Base-by-base conservation (phyloP, 352 stramenopile species). In the Globisporangium alternatum region DNA sequence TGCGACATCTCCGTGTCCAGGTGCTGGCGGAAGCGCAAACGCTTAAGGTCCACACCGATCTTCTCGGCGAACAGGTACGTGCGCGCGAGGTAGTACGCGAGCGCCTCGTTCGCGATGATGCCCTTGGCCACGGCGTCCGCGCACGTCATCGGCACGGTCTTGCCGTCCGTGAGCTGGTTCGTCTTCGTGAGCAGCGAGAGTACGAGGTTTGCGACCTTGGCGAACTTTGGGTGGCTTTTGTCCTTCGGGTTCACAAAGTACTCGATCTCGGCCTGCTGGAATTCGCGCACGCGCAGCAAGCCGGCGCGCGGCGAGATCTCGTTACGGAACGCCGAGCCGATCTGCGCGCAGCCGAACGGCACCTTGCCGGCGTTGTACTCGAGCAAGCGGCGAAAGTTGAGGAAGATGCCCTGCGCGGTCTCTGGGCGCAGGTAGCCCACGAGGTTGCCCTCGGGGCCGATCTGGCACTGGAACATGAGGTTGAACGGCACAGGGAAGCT, bases 201-300 rank as follows among this genome's bases (percentile, higher is more conserved):
- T 65, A 89, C 70, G 58, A 97, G 88, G 60, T 91, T 74, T 7
- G 83, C 83, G 9, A 99, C 86, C 9, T 74, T 77, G 30, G 71
- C 64, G 73, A 99, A 99, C 68, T 98, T 99, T 19, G 94, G 81
- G 81, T 99, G 97, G n/a, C 83, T 81, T 83, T 99, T 99, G 71
- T 99, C 93, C 65, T 98, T 96, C 0, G 98, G 98, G 76, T 99
- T 97, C 37, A 99, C 96, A 82, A 99, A 99, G 68, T 93, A 95
- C 72, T 99, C 98, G 61, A 99, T 99, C 83, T 99, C 97, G 45
- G 94, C 96, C 93, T 99, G 98, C 75, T 96, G 97, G 81, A 99
- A 99, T 86, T 99, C 98, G 49, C 98, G 94, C 45, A 99, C 97
- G 65, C 98, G 93, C 65, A 99, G 73, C 25, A 99, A 85, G 49